phyloP scores from a whole-genome alignment of 768 basidiomycete genomes.

The Suillus clintonianus region DNA sequence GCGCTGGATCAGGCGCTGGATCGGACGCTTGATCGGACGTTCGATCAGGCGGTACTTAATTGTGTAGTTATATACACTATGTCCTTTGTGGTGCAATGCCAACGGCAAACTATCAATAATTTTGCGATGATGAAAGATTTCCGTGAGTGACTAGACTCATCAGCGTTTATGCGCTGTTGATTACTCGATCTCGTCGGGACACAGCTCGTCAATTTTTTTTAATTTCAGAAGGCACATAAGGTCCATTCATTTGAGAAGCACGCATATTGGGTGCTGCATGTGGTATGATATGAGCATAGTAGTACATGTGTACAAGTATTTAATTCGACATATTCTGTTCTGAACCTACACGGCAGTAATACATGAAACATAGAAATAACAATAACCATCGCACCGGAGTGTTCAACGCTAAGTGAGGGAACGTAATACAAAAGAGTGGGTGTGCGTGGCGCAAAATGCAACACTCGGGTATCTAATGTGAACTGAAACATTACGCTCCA shows the following conservation, averaged over 20 bases:
- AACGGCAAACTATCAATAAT: not conserved
- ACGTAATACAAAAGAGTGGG: not conserved
- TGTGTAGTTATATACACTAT: conserved; percentile 10
- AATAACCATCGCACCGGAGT: not conserved
- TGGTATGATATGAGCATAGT: not conserved
- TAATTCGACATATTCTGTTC: not conserved
- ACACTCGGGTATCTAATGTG: not conserved
- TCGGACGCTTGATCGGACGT: not conserved
- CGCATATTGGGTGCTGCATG: not conserved
- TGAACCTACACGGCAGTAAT: not conserved
- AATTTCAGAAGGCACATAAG: not conserved
- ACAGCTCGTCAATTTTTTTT: not conserved
- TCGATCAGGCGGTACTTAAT: not conserved
- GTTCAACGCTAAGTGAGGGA: not conserved
- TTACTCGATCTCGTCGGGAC: not conserved
- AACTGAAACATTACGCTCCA: not conserved
- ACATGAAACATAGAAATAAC: not conserved
- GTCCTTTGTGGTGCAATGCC: not conserved
- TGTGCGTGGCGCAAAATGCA: not conserved
- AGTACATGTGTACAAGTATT: not conserved
- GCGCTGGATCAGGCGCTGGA: not conserved
- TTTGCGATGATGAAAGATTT: not conserved
- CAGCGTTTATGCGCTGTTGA: not conserved
- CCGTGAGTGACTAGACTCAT: not conserved
- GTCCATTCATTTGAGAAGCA: not conserved